phyloP scores from a whole-genome alignment of 495 filamentous ascomycete species.

The Xylaria scruposa region DNA sequence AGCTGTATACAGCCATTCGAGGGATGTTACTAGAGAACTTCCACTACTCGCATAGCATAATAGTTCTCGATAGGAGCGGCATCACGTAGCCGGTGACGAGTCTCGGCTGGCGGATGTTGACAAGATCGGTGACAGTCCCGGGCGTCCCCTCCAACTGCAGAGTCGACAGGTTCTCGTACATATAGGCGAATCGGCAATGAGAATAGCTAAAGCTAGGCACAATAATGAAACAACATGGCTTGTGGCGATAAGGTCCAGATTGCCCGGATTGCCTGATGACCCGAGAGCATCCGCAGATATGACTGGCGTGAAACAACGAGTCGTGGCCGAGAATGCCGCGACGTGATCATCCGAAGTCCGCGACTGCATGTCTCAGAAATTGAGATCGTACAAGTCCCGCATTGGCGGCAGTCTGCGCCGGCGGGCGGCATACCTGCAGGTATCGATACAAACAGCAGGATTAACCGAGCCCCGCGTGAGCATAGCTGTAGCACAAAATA shows the following conservation, averaged over 20 bases:
- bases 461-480: slow-evolving; percentile 27
- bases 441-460: slow-evolving; percentile 20
- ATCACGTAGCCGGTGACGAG: slow-evolving; percentile 10
- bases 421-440: slow-evolving; percentile 20
- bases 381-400: slow-evolving; percentile 22
- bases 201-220: slow-evolving; percentile 20
- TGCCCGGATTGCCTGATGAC: slow-evolving; percentile 6
- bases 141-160: slow-evolving; percentile 24
- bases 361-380: slow-evolving; percentile 22
- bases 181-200: slow-evolving; percentile 21
- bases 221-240: slow-evolving; percentile 20
- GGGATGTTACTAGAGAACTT: background rate
- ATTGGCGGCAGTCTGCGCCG: slow-evolving; percentile 24
- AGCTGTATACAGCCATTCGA: slow-evolving; percentile 12
- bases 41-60: background rate
- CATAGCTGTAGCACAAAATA: slow-evolving; percentile 24
- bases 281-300: slow-evolving; percentile 13
- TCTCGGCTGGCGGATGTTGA: slow-evolving; percentile 15
- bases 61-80: background rate
- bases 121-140: slow-evolving; percentile 16
- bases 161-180: slow-evolving; percentile 14
- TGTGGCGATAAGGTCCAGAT: slow-evolving; percentile 9
- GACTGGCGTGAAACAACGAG: slow-evolving; percentile 22
- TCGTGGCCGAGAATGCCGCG: slow-evolving; percentile 16
- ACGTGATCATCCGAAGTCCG: slow-evolving; percentile 20